Conservation (phyloP, 75 land plant genomes). For the Adiantum capillusveneris region DNA sequence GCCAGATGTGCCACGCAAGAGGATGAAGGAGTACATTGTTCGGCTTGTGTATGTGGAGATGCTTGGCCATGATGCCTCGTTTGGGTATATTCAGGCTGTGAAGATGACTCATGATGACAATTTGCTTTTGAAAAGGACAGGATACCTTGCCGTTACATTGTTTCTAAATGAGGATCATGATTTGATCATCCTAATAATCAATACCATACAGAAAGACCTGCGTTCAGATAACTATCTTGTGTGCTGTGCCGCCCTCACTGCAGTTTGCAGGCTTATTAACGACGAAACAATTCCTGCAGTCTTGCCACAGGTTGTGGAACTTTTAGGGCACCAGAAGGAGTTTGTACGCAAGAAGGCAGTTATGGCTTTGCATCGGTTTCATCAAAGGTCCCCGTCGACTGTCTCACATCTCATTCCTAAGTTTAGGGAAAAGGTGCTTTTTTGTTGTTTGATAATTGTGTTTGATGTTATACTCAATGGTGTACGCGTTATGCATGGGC, state of each 20-base stretch:
- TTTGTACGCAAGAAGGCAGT: slow-evolving; percentile 91
- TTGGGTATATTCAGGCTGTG: slow-evolving; percentile 94
- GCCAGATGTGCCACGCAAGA: slow-evolving; percentile 83
- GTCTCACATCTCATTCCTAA: slow-evolving; percentile 73
- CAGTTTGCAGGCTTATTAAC: slow-evolving; percentile 83
- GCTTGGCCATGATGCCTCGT: slow-evolving; percentile 97
- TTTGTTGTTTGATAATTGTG: too few species aligned
- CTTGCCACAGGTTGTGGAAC: slow-evolving; percentile 85
- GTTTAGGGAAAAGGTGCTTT: slow-evolving; percentile 51
- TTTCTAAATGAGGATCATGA: slow-evolving; percentile 91
- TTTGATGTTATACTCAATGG: too few species aligned
- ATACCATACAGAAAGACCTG: slow-evolving; percentile 96
- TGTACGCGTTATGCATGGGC: too few species aligned
- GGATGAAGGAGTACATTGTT: slow-evolving; percentile 92
- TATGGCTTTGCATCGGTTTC: slow-evolving; percentile 91
- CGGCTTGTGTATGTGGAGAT: slow-evolving; percentile 91
- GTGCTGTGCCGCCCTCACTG: slow-evolving; percentile 86
- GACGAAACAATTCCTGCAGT: slow-evolving; percentile 99
- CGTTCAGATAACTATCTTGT: slow-evolving; percentile 87
- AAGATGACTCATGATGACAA: slow-evolving; percentile 95
- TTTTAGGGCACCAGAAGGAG: slow-evolving; percentile 72
- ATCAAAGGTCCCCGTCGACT: slow-evolving; percentile 66
- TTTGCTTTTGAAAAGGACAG: slow-evolving; percentile 67
- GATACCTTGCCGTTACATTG: slow-evolving; percentile 86
- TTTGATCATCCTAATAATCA: slow-evolving; percentile 87